phyloP scores from a whole-genome alignment of 257 asterid species.

The Solanum commersonii region DNA sequence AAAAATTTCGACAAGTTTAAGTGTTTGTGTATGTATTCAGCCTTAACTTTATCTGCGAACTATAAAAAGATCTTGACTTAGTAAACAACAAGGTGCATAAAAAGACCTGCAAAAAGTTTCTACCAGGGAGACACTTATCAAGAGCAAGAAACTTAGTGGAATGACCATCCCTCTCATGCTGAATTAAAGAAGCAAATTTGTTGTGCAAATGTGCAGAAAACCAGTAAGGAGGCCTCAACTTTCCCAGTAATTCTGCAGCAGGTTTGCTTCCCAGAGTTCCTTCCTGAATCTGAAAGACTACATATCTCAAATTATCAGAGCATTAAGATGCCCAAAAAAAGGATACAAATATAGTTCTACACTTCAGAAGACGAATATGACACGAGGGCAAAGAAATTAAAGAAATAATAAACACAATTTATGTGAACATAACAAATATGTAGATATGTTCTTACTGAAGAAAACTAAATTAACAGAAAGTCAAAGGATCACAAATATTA shows the following conservation, averaged over 20 bases:
- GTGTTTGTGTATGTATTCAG: neutral
- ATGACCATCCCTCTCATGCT: conserved; percentile 60
- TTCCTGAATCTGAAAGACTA: conserved; percentile 44
- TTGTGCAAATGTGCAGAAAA: conserved; percentile 96
- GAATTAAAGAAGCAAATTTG: conserved; percentile 85
- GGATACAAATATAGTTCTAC: neutral
- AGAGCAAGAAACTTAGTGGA: conserved; percentile 43
- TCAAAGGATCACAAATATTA: neutral
- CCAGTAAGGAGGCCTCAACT: conserved; percentile 80
- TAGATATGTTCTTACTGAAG: neutral
- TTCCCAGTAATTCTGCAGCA: conserved; percentile 72
- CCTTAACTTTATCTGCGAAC: neutral
- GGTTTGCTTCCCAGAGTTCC: conserved; percentile 82
- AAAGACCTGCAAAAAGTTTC: conserved; percentile 67
- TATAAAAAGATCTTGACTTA: neutral
- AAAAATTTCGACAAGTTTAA: neutral
- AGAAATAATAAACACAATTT: neutral
- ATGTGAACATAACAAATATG: neutral
- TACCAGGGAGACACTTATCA: conserved; percentile 32
- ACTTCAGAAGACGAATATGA: neutral
- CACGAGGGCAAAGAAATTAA: neutral
- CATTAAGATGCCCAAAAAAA: neutral
- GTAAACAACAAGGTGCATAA: conserved; percentile 2
- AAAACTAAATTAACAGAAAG: neutral
- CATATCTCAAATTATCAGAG: conserved; percentile 6